A percentile compares a stretch with the other conserved stretches of the same genome.
Evolutionary conservation across 805 yeast species (phyloP).

Genomic region (Suhomyces pyralidae): DNA sequence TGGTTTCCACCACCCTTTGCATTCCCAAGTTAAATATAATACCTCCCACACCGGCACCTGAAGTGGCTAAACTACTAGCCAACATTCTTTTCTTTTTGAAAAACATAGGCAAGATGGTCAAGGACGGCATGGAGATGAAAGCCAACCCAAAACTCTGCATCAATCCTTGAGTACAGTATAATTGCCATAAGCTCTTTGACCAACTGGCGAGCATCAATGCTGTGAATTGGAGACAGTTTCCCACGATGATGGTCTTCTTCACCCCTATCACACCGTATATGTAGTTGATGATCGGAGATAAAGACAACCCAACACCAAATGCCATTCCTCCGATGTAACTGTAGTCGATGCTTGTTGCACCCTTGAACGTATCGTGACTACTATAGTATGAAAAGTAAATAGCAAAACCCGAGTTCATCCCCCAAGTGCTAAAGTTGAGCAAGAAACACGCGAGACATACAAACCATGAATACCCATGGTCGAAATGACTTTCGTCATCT

Average conservation of each 20-base stretch:
- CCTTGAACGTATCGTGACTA: conserved; percentile 16
- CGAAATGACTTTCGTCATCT: conserved; percentile 8
- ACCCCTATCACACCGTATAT: conserved; percentile 17
- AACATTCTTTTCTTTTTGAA: conserved; percentile 18
- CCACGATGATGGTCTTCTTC: conserved; percentile 14
- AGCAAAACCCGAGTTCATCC: conserved; percentile 25
- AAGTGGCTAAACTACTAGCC: conserved; percentile 18
- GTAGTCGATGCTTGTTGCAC: conserved; percentile 22
- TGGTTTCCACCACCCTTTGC: conserved; percentile 18
- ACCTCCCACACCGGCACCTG: conserved; percentile 25
- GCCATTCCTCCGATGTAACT: conserved; percentile 24
- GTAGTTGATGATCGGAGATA: conserved; percentile 18
- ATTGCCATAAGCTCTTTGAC: conserved; percentile 18
- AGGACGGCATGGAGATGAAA: conserved; percentile 18
- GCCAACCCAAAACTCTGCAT: conserved; percentile 23
- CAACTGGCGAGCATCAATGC: conserved; percentile 21
- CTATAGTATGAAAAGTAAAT: conserved; percentile 19
- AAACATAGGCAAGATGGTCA: conserved; percentile 21
- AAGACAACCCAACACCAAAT: conserved; percentile 20
- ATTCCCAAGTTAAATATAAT: conserved; percentile 22
- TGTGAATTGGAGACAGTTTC: conserved; percentile 19
- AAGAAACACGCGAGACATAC: conserved; percentile 18
- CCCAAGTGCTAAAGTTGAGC: conserved; percentile 24
- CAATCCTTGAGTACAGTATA: conserved; percentile 23
- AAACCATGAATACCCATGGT: conserved; percentile 26